phyloP scores from a whole-genome alignment of 139 green algal species.

The Coelastrella sp. region DNA sequence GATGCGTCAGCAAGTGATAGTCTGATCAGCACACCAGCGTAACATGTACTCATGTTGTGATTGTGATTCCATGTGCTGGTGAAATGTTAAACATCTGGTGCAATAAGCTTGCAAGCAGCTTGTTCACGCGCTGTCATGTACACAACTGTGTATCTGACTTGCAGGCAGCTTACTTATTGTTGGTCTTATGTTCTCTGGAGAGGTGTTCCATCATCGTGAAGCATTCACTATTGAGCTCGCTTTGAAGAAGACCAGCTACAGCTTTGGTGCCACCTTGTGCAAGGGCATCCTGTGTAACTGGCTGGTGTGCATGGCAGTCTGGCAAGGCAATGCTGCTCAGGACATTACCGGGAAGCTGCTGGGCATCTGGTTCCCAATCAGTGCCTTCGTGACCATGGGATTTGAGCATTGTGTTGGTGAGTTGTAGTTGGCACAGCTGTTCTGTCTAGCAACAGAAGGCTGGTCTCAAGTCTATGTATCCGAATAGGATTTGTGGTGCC shows the following conservation, averaged over 20 bases:
- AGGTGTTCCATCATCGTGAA: constrained; percentile 45
- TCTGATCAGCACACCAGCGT: too few relatives aligned
- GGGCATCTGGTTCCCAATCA: constrained; percentile 78
- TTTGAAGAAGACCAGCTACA: constrained; percentile 36
- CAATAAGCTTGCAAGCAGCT: too few relatives aligned
- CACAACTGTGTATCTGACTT: not conserved
- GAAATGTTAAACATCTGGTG: too few relatives aligned
- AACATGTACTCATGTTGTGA: too few relatives aligned
- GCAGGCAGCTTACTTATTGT: constrained; percentile 44
- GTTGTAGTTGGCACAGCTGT: too few relatives aligned
- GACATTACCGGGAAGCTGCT: constrained; percentile 77
- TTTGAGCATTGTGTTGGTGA: constrained; percentile 35
- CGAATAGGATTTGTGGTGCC: constrained; percentile 30
- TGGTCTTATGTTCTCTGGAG: constrained; percentile 44
- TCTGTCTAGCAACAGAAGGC: not conserved
- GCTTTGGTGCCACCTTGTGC: constrained; percentile 56
- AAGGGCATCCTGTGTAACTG: constrained; percentile 88
- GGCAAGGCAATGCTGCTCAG: constrained; percentile 69
- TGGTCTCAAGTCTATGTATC: constrained; percentile 72
- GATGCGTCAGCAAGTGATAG: too few relatives aligned
- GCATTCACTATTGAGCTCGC: constrained; percentile 38
- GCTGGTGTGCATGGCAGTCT: constrained; percentile 89
- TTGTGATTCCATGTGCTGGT: too few relatives aligned
- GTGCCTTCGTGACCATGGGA: constrained; percentile 75
- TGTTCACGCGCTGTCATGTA: too few relatives aligned